Percentiles rank a stretch among this genome's conserved stretches.
Evolutionary conservation across 768 basidiomycete genomes (phyloP).

Genomic region (Boletus coccyginus): DNA sequence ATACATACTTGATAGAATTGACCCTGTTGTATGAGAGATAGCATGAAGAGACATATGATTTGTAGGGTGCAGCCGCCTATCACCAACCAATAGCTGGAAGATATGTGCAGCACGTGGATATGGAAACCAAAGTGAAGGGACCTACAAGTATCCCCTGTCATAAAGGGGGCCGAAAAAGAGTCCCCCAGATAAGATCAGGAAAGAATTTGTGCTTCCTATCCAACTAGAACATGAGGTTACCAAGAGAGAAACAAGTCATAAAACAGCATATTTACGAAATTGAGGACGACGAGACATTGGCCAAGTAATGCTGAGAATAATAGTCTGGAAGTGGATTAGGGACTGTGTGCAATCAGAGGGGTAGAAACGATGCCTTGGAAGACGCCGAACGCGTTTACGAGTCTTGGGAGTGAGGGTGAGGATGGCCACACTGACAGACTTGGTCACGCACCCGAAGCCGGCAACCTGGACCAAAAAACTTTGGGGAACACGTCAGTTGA

Average conservation of each 20-base stretch:
- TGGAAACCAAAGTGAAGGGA: not conserved
- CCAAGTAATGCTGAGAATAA: conserved; percentile 36
- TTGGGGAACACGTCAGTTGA: not conserved
- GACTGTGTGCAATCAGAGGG: not conserved
- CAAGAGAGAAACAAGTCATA: not conserved
- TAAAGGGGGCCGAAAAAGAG: conserved; percentile 48
- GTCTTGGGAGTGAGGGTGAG: conserved; percentile 17
- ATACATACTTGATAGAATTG: conserved; percentile 38
- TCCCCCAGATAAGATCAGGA: conserved; percentile 42
- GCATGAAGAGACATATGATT: conserved; percentile 40
- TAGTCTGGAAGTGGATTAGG: conserved; percentile 30
- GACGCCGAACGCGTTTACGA: conserved; percentile 38
- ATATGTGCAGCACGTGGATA: not conserved
- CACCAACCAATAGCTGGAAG: conserved; percentile 40
- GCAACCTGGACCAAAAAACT: conserved; percentile 38
- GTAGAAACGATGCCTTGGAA: conserved; percentile 33
- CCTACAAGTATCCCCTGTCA: conserved; percentile 52
- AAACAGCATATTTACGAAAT: conserved; percentile 31
- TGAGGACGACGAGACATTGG: conserved; percentile 34
- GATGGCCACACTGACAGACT: not conserved
- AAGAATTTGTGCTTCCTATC: conserved; percentile 50
- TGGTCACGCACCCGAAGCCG: conserved; percentile 33
- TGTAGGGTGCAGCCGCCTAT: conserved; percentile 44
- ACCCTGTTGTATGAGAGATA: conserved; percentile 37
- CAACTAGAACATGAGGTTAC: conserved; percentile 24